phyloP scores from a whole-genome alignment of 306 rosid genomes.

The Abrus pulchellus region DNA sequence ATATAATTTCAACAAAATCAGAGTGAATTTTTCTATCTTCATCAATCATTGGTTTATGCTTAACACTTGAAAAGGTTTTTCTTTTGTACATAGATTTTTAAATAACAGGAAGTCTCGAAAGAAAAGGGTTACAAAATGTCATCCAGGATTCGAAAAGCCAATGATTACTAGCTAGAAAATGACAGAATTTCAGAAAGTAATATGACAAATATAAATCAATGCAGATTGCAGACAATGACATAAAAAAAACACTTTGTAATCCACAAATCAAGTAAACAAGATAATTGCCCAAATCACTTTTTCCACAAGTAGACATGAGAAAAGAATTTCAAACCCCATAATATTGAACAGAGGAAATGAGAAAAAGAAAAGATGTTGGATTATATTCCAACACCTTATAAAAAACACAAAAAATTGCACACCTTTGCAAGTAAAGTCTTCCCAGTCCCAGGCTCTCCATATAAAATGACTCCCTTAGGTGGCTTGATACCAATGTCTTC shows the following conservation, averaged over 20 bases:
- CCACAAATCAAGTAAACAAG: slow-evolving; percentile 1
- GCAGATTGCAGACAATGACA: slow-evolving; percentile 10
- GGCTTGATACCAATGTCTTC: slow-evolving; percentile 99
- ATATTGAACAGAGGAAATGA: not conserved
- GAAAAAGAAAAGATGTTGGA: slow-evolving; percentile 2
- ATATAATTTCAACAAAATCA: not conserved
- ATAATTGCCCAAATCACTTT: not conserved
- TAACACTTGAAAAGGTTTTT: not conserved
- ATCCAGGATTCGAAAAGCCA: not conserved
- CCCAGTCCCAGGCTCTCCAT: slow-evolving; percentile 99
- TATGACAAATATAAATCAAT: slow-evolving; percentile 29
- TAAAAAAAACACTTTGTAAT: not conserved
- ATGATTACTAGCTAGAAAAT: not conserved
- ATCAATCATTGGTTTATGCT: not conserved
- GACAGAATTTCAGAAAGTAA: slow-evolving; percentile 14
- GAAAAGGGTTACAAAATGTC: not conserved
- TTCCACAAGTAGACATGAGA: not conserved
- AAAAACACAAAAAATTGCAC: slow-evolving; percentile 26
- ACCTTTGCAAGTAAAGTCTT: slow-evolving; percentile 99
- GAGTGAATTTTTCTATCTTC: not conserved
- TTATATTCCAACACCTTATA: slow-evolving; percentile 18
- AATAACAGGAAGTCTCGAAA: not conserved
- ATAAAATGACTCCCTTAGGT: slow-evolving; percentile 92
- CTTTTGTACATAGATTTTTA: not conserved
- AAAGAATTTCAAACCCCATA: not conserved